A percentile compares a stretch with the other conserved stretches of the same genome.
These are phyloP conservation scores for Colletotrichum sp. DNA, from an alignment of 2,329 filamentous ascomycete genomes.

Conservation along the genomic window DNA sequence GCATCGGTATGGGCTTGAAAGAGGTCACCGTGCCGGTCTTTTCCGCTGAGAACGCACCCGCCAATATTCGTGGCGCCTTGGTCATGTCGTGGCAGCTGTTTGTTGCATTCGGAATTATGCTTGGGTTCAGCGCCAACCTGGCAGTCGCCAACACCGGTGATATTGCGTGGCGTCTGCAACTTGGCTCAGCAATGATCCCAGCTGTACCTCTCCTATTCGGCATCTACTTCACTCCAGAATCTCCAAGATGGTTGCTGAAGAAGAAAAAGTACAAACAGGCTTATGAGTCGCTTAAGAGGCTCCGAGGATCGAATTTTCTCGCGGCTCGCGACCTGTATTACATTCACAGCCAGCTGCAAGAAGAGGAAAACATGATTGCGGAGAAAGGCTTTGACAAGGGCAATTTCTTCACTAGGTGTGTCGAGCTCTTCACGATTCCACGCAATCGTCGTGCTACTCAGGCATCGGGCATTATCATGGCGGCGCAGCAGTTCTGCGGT, in stretches of 20 bases:
- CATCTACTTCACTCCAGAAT: conserved; percentile 69
- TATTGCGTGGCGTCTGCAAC: conserved; percentile 63
- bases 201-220: conserved; percentile 56
- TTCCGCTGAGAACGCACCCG: conserved; percentile 57
- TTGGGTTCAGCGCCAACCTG: conserved; percentile 64
- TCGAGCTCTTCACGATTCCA: conserved; percentile 64
- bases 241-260: conserved; percentile 70
- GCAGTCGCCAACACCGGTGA: conserved; percentile 53
- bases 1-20: conserved; percentile 65
- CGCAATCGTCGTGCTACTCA: conserved; percentile 66
- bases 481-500: conserved; percentile 66
- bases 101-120: conserved; percentile 59
- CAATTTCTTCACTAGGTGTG: conserved; percentile 53
- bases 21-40: conserved; percentile 57
- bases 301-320: conserved; percentile 64
- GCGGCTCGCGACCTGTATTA: conserved; percentile 69
- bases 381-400: conserved; percentile 27
- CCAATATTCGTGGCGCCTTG: conserved; percentile 58
- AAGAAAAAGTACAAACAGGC: conserved; percentile 60
- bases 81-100: conserved; percentile 79
- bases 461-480: conserved; percentile 73
- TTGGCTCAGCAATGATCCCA: conserved; percentile 68
- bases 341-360: conserved; percentile 47
- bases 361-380: conserved; percentile 25
- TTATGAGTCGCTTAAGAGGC: conserved; percentile 57